Evolutionary conservation across 768 basidiomycete genomes (phyloP), one percentile per base, ranked within the genome.

Genomic region (Russula sp.): DNA sequence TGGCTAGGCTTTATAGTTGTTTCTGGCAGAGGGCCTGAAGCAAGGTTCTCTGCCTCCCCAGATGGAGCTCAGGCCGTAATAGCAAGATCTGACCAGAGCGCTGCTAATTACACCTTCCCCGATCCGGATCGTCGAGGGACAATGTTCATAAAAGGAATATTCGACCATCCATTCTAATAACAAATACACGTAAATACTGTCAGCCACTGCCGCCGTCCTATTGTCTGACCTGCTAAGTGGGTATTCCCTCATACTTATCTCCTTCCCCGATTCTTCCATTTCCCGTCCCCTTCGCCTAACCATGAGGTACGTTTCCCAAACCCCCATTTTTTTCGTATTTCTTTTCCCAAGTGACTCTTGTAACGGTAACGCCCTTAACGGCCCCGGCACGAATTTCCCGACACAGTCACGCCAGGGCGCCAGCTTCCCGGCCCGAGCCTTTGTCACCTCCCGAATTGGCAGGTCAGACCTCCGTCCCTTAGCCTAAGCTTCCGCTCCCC

Each of bases 151-250:
- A 56, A 40, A 22, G 65, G 67, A 3, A 58, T 46, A 2, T 48
- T 57, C 40, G 50, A 30, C 7, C 44, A 54, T 69, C 66, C 68
- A 69, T 69, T 69, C 59, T 44, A 42, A 38, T 22, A 0, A 28
- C 65, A 69, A 69, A 69, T 13, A 67, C 0, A 0, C 9, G 13
- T 16, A 63, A 69, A 69, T 56, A 68, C 28, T 52, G 54, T 65
- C 59, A 62, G 67, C 67, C 67, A 66, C 65, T 63, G 66, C 65
- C 67, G 61, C 67, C 67, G 57, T 53, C 52, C 59, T 69, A 69
- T 69, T 69, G 68, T 69, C 68, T 69, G 58, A 44, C 14, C 26
- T 56, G 30, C 65, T 28, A 52, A 57, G 36, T 55, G 42, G 53
- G 59, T 52, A 62, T 57, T 57, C 56, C 56, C 42, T 46, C 59